phyloP scores from a whole-genome alignment of 331 rosid genomes.

The Quercus lobata region DNA sequence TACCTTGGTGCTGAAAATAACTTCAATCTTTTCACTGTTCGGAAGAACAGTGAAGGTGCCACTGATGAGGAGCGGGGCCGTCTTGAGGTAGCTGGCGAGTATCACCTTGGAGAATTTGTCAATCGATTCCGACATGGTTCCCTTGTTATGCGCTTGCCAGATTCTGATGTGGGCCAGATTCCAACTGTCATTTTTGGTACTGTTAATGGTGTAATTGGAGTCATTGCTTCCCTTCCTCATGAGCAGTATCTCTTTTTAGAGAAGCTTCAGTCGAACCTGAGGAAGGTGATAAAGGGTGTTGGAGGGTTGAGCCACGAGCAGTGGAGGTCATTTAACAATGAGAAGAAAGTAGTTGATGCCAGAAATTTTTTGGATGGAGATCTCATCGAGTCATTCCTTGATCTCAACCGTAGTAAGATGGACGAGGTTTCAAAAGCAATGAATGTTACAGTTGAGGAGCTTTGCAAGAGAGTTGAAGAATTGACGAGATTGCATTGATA shows the following conservation, averaged over 20 bases:
- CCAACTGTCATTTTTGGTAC: constrained; percentile 87
- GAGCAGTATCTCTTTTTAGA: constrained; percentile 77
- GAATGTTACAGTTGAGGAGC: constrained; percentile 79
- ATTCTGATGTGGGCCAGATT: constrained; percentile 90
- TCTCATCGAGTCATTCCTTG: constrained; percentile 89
- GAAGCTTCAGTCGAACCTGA: constrained; percentile 73
- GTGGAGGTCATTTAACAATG: constrained; percentile 89
- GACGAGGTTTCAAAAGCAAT: constrained; percentile 73
- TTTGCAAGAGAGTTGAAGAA: constrained; percentile 90
- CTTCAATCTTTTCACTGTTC: constrained; percentile 78
- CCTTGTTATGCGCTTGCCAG: constrained; percentile 92
- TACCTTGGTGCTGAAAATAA: constrained; percentile 89
- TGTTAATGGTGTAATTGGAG: constrained; percentile 83
- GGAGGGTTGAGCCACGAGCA: constrained; percentile 95
- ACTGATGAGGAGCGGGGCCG: constrained; percentile 89
- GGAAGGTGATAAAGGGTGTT: constrained; percentile 87
- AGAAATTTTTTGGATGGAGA: constrained; percentile 85
- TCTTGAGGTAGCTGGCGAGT: constrained; percentile 86
- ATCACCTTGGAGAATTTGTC: constrained; percentile 91
- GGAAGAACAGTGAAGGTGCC: constrained; percentile 91
- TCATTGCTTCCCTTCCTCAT: constrained; percentile 88
- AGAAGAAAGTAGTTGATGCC: constrained; percentile 78
- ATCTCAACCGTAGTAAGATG: constrained; percentile 76
- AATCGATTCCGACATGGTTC: constrained; percentile 81
- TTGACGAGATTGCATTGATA: constrained; percentile 83